phyloP scores from a whole-genome alignment of 2,329 filamentous ascomycete genomes.

The Sordariomycetes sp. region DNA sequence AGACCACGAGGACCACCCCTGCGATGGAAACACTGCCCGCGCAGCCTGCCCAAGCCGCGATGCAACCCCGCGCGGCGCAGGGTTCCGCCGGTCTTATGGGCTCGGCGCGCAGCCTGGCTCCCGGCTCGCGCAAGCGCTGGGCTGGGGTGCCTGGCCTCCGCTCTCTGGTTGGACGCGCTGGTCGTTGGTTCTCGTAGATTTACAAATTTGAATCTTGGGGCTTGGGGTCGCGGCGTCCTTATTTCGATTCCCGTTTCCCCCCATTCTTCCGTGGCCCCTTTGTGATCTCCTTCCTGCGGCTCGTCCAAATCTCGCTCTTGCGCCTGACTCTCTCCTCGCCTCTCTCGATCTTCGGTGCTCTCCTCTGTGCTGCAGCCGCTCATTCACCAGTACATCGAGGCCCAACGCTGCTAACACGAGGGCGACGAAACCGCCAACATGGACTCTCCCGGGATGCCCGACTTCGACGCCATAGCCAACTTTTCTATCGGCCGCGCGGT shows the following conservation, averaged over 20 bases:
- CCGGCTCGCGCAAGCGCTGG: no score
- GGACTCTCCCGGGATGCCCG: neutral
- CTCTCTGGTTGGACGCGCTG: no score
- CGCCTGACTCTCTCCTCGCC: neutral
- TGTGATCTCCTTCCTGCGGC: neutral
- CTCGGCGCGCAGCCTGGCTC: neutral
- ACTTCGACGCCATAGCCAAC: neutral
- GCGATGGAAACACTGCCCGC: neutral
- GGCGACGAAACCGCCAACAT: neutral
- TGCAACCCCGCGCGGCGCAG: neutral
- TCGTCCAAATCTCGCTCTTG: neutral
- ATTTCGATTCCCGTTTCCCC: neutral
- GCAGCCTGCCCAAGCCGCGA: neutral
- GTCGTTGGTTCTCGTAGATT: no score
- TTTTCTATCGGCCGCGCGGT: neutral
- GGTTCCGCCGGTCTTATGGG: neutral
- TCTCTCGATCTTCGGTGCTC: neutral
- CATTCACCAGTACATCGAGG: no score
- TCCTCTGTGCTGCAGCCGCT: neutral
- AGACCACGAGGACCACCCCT: neutral
- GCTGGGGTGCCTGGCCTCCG: no score
- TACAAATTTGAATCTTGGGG: no score
- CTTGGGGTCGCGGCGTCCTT: neutral
- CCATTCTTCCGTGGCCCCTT: neutral
- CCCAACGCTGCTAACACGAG: neutral